Base-by-base conservation (phyloP, 805 yeast genomes). In the Candida methanosorbosa region DNA sequence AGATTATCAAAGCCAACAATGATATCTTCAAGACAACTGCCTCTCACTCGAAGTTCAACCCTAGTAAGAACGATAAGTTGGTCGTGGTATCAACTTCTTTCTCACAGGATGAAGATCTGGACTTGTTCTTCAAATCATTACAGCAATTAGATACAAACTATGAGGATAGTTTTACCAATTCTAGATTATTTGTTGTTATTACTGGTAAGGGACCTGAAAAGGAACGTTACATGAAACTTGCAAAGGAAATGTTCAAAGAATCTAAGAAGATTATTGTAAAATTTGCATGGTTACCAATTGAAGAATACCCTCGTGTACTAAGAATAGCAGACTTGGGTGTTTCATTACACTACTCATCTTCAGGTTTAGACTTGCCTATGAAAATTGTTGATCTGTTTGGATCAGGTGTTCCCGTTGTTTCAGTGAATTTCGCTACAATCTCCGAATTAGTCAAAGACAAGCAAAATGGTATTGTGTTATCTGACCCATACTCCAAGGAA, bases 291-390 rank as follows among this genome's bases (percentile, higher is more conserved):
- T 64, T 92, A 17, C 50, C 79, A 0, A 62, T 75, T 5, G 84
- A 78, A 37, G 86, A 85, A 38, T 92, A 92, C 54, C 96, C 96
- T 0, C 56, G 64, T 34, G 61, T 92, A 2, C 54, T 92, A 21
- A 78, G 78, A 3, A 60, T 76, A 3, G 90, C 95, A 4, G 96
- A 92, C 50, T 52, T 88, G 24, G 97, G 96, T 2, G 69, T 92
- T 2, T 90, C 97, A 1, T 62, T 92, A 41, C 99, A 92, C 56
- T 72, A 79, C 4, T 88, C 97, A 0, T 81, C 94, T 30, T 82
- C 95, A 30, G 98, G 99, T 0, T 67, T 83, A 37, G 99, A 92
- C 50, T 66, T 92, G 38, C 99, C 99, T 1, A 92, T 92, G 99
- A 92, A 92, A 56, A 83, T 92, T 24, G 80, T 90, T 5, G 99